Evolutionary conservation across 2,329 filamentous ascomycete genomes (phyloP).

Genomic region (Pseudogymnoascus sp.): DNA sequence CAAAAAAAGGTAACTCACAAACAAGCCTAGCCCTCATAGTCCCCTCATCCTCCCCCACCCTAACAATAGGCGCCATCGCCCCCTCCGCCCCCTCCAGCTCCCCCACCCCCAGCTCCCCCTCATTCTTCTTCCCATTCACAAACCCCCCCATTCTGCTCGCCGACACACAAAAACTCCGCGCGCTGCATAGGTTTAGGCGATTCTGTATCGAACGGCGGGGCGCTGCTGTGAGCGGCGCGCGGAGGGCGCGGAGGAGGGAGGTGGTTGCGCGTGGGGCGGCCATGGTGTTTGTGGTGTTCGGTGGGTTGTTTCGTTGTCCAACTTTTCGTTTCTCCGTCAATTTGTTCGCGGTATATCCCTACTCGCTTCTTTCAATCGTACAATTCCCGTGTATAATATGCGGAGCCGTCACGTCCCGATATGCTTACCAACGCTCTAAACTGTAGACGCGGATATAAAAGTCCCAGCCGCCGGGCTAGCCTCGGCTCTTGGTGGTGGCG

Average conservation of each 20-base stretch:
- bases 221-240: not conserved
- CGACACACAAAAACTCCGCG: not conserved
- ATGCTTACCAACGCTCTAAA: not conserved
- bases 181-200: not conserved
- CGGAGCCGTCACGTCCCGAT: not conserved
- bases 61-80: slow-evolving; percentile 79
- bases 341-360: not conserved
- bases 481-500: not conserved
- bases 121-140: not conserved
- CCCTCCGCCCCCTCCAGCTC: slow-evolving; percentile 83
- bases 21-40: slow-evolving; percentile 85
- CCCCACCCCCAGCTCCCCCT: slow-evolving; percentile 63
- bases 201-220: not conserved
- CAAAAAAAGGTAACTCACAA: slow-evolving; percentile 40
- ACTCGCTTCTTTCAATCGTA: not conserved
- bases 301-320: not conserved
- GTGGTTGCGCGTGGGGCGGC: not conserved
- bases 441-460: not conserved
- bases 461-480: not conserved
- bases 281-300: not conserved
- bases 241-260: not conserved
- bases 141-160: not conserved
- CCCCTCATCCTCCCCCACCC: slow-evolving; percentile 70
- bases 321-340: not conserved
- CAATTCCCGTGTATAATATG: not conserved